These are phyloP conservation scores for Rhynchospora pubera DNA, from an alignment of 176 grass and related monocot species.

Conservation along the genomic window DNA sequence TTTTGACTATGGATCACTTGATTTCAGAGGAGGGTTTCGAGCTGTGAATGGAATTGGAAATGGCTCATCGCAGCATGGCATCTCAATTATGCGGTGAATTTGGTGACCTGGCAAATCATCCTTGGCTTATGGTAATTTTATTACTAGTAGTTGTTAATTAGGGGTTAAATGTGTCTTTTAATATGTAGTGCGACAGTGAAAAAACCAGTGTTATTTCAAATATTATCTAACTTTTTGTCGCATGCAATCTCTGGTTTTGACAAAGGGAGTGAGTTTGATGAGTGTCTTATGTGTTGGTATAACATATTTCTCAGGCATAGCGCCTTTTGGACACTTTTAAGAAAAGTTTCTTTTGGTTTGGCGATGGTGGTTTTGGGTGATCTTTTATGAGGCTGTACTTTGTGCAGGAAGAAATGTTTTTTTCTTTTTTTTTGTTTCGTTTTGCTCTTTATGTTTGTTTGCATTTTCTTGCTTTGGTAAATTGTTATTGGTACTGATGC, in stretches of 20 bases:
- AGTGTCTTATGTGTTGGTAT: background rate
- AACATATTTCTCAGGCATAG: background rate
- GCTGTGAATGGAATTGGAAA: slow-evolving; percentile 12
- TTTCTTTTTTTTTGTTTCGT: background rate
- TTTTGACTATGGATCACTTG: slow-evolving; percentile 1
- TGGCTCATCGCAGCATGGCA: slow-evolving; percentile 4
- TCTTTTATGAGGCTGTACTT: background rate
- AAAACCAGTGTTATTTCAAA: background rate
- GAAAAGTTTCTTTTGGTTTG: background rate
- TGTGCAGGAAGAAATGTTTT: background rate
- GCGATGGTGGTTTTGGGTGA: background rate
- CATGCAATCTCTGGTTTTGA: background rate
- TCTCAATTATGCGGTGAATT: slow-evolving; percentile 28
- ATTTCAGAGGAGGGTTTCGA: slow-evolving; percentile 24
- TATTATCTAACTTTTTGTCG: background rate
- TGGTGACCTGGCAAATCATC: slow-evolving; percentile 85
- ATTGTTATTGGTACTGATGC: background rate
- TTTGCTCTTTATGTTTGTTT: background rate
- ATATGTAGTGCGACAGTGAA: background rate
- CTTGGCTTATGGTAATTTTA: slow-evolving; percentile 70
- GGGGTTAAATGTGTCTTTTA: background rate
- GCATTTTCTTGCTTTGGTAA: background rate
- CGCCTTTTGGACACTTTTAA: background rate
- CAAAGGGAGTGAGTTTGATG: background rate
- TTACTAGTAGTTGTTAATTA: background rate